Conservation (phyloP, 2,329 filamentous ascomycete genomes). For the Ambrosiella xylebori region DNA sequence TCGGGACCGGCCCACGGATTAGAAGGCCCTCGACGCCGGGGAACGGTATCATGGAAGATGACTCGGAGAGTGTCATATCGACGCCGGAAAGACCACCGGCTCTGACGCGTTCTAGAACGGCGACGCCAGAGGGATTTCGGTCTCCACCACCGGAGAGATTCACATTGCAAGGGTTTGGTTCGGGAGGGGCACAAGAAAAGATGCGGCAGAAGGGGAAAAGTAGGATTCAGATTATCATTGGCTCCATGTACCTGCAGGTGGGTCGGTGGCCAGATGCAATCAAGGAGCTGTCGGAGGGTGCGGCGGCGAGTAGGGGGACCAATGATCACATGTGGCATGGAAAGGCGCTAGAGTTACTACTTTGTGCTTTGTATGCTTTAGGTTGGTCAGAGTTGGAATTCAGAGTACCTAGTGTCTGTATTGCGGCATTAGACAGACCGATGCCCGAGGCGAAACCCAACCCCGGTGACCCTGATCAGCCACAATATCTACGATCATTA, state of each 20-base stretch:
- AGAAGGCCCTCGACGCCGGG: slow-evolving; percentile 34
- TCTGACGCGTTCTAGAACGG: slow-evolving; percentile 21
- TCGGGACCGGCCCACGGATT: slow-evolving; percentile 27
- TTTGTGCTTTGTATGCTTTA: slow-evolving; percentile 67
- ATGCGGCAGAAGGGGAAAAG: slow-evolving; percentile 68
- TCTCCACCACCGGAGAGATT: slow-evolving; percentile 38
- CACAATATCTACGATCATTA: slow-evolving; percentile 36
- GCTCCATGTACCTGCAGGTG: slow-evolving; percentile 71
- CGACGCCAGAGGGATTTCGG: slow-evolving; percentile 28
- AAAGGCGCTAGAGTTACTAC: slow-evolving; percentile 77
- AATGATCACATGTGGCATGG: slow-evolving; percentile 97
- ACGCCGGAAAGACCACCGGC: slow-evolving; percentile 20
- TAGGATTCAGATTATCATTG: slow-evolving; percentile 61
- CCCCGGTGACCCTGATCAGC: slow-evolving; percentile 26
- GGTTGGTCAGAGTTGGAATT: slow-evolving; percentile 77
- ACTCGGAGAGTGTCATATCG: slow-evolving; percentile 26
- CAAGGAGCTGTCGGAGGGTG: slow-evolving; percentile 66
- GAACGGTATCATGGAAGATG: slow-evolving; percentile 22
- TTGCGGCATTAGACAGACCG: slow-evolving; percentile 32
- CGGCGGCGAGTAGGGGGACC: slow-evolving; percentile 54
- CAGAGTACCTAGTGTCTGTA: slow-evolving; percentile 45
- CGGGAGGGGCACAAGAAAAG: slow-evolving; percentile 55
- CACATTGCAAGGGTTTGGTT: slow-evolving; percentile 54
- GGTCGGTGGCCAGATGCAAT: slow-evolving; percentile 83
- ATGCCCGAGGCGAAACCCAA: slow-evolving; percentile 21